phyloP scores from a whole-genome alignment of 805 yeast genomes.

The Ogataea glucozyma region DNA sequence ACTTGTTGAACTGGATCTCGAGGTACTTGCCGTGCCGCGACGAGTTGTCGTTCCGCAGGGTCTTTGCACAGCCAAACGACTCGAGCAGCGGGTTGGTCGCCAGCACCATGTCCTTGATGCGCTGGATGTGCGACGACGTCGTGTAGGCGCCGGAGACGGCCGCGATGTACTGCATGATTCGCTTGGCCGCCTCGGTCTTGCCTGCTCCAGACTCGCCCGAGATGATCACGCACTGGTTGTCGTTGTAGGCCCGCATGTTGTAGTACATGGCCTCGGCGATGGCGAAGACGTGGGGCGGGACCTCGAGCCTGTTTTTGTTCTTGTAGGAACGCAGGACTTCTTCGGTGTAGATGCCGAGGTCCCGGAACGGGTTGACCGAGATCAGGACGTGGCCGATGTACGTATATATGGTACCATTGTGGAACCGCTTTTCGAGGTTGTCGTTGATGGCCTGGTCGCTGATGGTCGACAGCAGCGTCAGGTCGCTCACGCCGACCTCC shows the following conservation, averaged over 20 bases:
- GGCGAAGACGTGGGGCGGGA: constrained; percentile 97
- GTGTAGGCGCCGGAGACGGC: constrained; percentile 74
- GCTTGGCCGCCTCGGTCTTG: constrained; percentile 96
- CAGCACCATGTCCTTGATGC: constrained; percentile 93
- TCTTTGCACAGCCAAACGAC: constrained; percentile 92
- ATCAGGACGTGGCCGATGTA: constrained; percentile 93
- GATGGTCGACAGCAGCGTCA: constrained; percentile 84
- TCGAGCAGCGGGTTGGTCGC: constrained; percentile 94
- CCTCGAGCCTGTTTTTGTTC: constrained; percentile 93
- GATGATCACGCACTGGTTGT: constrained; percentile 95
- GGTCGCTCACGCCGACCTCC: constrained; percentile 97
- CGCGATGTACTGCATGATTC: constrained; percentile 96
- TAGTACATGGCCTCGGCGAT: constrained; percentile 97
- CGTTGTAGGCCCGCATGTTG: constrained; percentile 89
- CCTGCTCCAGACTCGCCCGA: constrained; percentile 99
- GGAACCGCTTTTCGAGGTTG: constrained; percentile 83
- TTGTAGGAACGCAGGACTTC: constrained; percentile 72
- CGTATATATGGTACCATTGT: constrained; percentile 87
- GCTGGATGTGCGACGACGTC: constrained; percentile 68
- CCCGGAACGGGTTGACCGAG: constrained; percentile 95
- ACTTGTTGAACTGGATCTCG: constrained; percentile 81
- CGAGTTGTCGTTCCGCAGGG: constrained; percentile 83
- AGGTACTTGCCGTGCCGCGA: constrained; percentile 93
- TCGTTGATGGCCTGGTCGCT: constrained; percentile 92
- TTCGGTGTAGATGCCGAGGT: constrained; percentile 90